Evolutionary conservation across 805 yeast species (phyloP), one percentile per base, ranked within the genome.

Genomic region (Barnettozyma sp.): DNA sequence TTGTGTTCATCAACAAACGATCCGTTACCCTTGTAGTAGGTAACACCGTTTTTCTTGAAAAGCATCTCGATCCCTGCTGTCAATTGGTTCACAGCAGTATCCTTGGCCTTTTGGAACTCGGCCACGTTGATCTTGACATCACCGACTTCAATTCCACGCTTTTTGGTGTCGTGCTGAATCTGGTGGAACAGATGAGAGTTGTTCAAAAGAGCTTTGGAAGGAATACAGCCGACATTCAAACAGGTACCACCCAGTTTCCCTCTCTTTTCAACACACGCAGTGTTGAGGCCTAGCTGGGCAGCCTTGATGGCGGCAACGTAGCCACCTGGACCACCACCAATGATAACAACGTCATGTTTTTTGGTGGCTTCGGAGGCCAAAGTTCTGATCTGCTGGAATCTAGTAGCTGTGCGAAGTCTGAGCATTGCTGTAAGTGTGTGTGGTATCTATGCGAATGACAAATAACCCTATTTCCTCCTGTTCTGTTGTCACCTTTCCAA

Each of bases 261-360:
- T 65, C 99, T 82, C 68, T 86, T 87, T 65, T 92, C 99, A 48
- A 92, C 70, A 74, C 98, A 92, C 23, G 97, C 98, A 37, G 96
- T 86, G 63, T 88, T 80, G 52, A 71, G 73, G 27, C 97, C 97
- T 42, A 88, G 71, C 70, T 92, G 99, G 34, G 98, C 98, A 42
- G 96, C 96, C 65, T 86, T 90, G 63, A 92, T 92, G 55, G 99
- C 98, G 38, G 97, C 97, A 52, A 92, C 92, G 62, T 92, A 92
- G 44, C 99, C 99, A 63, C 97, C 99, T 50, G 99, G 99, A 41
- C 99, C 99, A 54, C 97, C 97, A 50, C 99, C 99, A 56, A 92
- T 82, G 52, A 92, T 85, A 37, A 90, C 94, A 37, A 92, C 76
- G 56, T 92, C 97, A 59, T 85, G 92, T 56, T 80, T 79, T 52